Percentiles rank a stretch among this genome's conserved stretches.
phyloP scores from a whole-genome alignment of 116 monocot species.

The Cymodocea nodosa region DNA sequence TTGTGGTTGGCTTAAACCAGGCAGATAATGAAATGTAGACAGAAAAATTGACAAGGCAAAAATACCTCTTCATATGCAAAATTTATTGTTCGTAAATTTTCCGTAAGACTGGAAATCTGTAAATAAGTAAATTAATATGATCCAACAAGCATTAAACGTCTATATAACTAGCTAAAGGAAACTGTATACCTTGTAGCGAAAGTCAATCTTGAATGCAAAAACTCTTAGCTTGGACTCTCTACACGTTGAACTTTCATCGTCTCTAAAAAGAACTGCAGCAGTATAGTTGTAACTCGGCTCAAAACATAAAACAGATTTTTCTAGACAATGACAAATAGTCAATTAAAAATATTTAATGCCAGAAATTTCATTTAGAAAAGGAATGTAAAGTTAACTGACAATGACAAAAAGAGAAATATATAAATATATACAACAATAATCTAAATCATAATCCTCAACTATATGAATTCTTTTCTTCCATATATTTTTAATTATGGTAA shows the following conservation, averaged over 20 bases:
- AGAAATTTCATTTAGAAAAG: too few relatives aligned
- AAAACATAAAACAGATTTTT: background rate
- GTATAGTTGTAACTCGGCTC: background rate
- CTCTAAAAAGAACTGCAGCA: conserved; percentile 71
- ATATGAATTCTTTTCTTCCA: too few relatives aligned
- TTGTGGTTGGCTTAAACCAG: too few relatives aligned
- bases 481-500: too few relatives aligned
- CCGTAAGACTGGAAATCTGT: conserved; percentile 58
- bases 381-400: too few relatives aligned
- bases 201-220: conserved; percentile 87
- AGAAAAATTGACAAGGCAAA: background rate
- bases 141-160: background rate
- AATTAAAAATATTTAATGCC: too few relatives aligned
- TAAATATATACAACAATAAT: too few relatives aligned
- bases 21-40: background rate
- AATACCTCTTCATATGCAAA: conserved; percentile 73
- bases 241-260: conserved; percentile 94
- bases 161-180: background rate
- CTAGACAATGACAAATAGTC: too few relatives aligned
- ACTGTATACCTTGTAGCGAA: conserved; percentile 43
- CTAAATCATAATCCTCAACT: too few relatives aligned
- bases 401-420: too few relatives aligned
- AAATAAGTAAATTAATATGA: conserved; percentile 1
- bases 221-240: conserved; percentile 81
- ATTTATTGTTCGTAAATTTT: conserved; percentile 44